Evolutionary conservation across 140 eudicot genomes (phyloP), one percentile per base, ranked within the genome.

Genomic region (Cichorium intybus): DNA sequence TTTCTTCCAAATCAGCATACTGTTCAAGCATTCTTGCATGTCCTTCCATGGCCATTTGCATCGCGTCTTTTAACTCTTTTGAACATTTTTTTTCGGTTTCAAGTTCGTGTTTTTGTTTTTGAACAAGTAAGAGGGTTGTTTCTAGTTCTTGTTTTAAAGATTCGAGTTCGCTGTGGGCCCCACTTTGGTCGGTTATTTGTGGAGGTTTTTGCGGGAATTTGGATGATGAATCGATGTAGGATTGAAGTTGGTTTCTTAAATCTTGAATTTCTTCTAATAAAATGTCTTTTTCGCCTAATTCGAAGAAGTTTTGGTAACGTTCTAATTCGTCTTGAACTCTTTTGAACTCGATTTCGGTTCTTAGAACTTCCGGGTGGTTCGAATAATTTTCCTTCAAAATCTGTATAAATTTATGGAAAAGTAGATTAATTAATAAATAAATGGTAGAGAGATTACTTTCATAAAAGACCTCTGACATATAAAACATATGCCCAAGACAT

Each of bases 1-100:
- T 93, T 62, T 88, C 97, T 72, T 93, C 90, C 64, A 93, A 90
- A 33, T 93, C 97, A 4, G 93, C 97, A 73, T 86, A 89, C 54
- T 94, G 95, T 68, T 94, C 99, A 34, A 89, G 86, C 97, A 94
- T 86, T 65, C 86, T 78, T 39, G 97, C 99, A 62, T 89, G 96
- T 18, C 96, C 95, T 50, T 84, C 87, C 96, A 94, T 94, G 18
- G 99, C 95, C 85, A 86, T 77, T 75, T 86, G 95, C 90, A 94
- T 80, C 28, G 97, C 97, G 59, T 89, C 97, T 72, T 86, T 86
- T 7, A 89, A 78, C 77, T 94, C 99, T 65, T 86, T 96, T 33
- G 95, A 82, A 67, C 99, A 89, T 68, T 80, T 87, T 60, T 77
- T 89, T 70, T 89, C 97, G 15, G 67, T 75, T 0, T 89, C 79